Percentiles rank a stretch among this genome's conserved stretches.
These are phyloP conservation scores for Camelina laxa DNA, from an alignment of 345 rosid species.

Conservation along the genomic window DNA sequence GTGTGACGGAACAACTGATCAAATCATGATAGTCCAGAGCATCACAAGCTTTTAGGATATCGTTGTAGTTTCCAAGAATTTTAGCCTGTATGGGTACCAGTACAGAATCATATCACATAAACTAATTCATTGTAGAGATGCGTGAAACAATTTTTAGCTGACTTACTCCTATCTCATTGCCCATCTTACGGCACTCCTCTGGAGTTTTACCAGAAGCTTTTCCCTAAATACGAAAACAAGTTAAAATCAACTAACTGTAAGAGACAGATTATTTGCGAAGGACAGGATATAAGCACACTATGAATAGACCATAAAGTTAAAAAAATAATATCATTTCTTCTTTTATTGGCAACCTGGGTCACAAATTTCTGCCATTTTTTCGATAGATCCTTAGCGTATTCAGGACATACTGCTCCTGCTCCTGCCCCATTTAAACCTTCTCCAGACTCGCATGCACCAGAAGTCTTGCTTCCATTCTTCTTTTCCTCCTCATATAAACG, in stretches of 20 bases:
- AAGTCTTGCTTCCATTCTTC: slow-evolving; percentile 37
- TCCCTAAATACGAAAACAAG: slow-evolving; percentile 57
- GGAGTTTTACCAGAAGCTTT: slow-evolving; percentile 90
- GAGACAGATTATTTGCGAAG: neutral
- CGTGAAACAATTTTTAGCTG: slow-evolving; percentile 30
- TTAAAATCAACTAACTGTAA: slow-evolving; percentile 1
- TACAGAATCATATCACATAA: slow-evolving; percentile 37
- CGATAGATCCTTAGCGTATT: slow-evolving; percentile 71
- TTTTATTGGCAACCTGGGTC: slow-evolving; percentile 63
- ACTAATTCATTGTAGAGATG: slow-evolving; percentile 33
- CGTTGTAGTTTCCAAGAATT: slow-evolving; percentile 67
- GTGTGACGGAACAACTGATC: slow-evolving; percentile 75
- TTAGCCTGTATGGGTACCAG: slow-evolving; percentile 67
- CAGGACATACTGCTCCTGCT: slow-evolving; percentile 49
- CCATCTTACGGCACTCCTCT: slow-evolving; percentile 58
- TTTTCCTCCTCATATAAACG: slow-evolving; percentile 73
- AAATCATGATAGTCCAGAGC: slow-evolving; percentile 96
- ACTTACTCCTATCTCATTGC: slow-evolving; percentile 85
- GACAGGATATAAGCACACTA: neutral
- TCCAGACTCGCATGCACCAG: slow-evolving; percentile 46
- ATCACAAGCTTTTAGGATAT: slow-evolving; percentile 75
- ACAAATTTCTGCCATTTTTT: slow-evolving; percentile 94
- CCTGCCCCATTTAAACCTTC: slow-evolving; percentile 46
- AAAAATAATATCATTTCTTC: neutral
- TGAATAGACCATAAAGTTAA: slow-evolving; percentile 21